A percentile compares a stretch with the other conserved stretches of the same genome.
phyloP scores from a whole-genome alignment of 169 alveolate species.

The Theileria equi region DNA sequence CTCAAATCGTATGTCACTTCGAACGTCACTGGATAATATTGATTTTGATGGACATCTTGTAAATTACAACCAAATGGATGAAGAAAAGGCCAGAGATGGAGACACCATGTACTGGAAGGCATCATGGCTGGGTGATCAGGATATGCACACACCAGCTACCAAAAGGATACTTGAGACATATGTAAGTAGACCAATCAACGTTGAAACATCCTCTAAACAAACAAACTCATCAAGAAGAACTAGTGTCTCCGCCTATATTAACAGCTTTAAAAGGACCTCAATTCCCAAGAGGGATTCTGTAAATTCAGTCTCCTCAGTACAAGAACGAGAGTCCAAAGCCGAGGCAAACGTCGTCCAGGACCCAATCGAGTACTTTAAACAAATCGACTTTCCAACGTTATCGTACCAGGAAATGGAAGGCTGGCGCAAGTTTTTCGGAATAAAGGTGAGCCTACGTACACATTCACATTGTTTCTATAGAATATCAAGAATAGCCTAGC shows the following conservation, averaged over 20 bases:
- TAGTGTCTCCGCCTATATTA: not conserved
- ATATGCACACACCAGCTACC: not conserved
- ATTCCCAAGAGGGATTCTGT: not conserved
- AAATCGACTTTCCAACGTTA: slow-evolving; percentile 31
- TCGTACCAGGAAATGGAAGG: slow-evolving; percentile 14
- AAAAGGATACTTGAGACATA: not conserved
- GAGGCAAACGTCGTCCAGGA: slow-evolving; percentile 12
- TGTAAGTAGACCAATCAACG: not conserved
- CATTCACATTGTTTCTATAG: slow-evolving; percentile 1
- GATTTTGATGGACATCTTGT: slow-evolving; percentile 12
- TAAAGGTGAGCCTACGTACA: slow-evolving; percentile 29
- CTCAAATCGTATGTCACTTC: too few relatives aligned
- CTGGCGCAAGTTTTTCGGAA: slow-evolving; percentile 53
- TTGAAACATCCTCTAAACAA: not conserved
- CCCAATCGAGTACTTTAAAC: slow-evolving; percentile 29
- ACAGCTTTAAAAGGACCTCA: not conserved
- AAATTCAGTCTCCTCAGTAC: not conserved
- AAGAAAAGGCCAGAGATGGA: not conserved
- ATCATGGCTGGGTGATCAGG: slow-evolving; percentile 22
- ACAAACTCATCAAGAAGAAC: not conserved
- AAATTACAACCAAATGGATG: slow-evolving; percentile 3
- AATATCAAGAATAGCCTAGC: not conserved
- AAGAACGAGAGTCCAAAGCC: not conserved
- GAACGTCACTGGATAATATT: not conserved
- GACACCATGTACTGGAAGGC: slow-evolving; percentile 15